A percentile compares a stretch with the other conserved stretches of the same genome.
Conservation (phyloP, 495 filamentous ascomycete genomes). For the Baudoinia panamericana region DNA sequence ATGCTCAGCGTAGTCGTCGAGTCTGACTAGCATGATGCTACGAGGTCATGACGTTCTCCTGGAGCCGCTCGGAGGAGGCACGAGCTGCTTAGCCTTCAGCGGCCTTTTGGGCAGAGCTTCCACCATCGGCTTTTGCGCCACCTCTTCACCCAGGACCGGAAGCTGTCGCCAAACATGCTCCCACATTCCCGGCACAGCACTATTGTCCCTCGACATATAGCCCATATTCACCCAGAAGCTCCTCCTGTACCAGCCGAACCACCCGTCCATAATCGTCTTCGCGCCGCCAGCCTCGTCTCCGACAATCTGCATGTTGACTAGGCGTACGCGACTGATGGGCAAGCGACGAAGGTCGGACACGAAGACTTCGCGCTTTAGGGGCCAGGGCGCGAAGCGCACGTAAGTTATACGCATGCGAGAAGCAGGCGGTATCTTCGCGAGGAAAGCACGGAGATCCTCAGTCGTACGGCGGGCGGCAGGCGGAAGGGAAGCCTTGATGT, state of each 20-base stretch:
- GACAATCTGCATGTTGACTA: conserved; percentile 40
- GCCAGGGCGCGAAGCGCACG: conserved; percentile 48
- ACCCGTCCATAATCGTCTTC: not conserved
- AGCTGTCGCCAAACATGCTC: conserved; percentile 19
- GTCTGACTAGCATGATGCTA: too few relatives aligned
- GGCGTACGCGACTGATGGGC: conserved; percentile 31
- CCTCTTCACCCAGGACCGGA: conserved; percentile 7
- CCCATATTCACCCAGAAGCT: conserved; percentile 15
- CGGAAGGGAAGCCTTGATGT: conserved; percentile 22
- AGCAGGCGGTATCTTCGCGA: conserved; percentile 45
- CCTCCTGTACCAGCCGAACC: conserved; percentile 4
- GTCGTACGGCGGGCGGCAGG: conserved; percentile 41
- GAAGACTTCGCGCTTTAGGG: conserved; percentile 35
- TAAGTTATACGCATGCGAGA: conserved; percentile 57
- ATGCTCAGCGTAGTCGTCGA: too few relatives aligned
- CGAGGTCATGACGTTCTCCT: too few relatives aligned
- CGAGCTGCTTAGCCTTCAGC: too few relatives aligned
- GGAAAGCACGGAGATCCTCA: conserved; percentile 53
- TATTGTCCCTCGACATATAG: conserved; percentile 2
- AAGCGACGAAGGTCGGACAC: conserved; percentile 38
- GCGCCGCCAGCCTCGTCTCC: not conserved
- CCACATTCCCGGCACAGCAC: conserved; percentile 18
- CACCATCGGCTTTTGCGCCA: not conserved
- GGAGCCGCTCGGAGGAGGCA: too few relatives aligned
- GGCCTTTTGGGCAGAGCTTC: too few relatives aligned